These are phyloP conservation scores for Fusarium fujikuroi DNA, from an alignment of 2,329 filamentous ascomycete genomes.

Conservation along the genomic window DNA sequence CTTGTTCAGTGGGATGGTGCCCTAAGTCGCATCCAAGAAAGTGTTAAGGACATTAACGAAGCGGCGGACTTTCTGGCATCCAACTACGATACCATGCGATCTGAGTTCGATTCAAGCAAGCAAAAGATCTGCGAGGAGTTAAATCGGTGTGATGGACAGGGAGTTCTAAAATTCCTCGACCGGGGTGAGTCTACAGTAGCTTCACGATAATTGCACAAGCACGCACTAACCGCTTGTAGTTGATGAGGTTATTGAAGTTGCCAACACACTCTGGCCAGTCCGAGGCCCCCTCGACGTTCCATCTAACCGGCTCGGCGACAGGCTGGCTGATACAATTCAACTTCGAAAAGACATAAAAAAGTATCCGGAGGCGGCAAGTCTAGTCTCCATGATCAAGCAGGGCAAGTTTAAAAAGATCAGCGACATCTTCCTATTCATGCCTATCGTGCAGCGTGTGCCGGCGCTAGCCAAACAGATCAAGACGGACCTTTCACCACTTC, in stretches of 20 bases:
- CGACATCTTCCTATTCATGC: neutral
- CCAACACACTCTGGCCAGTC: neutral
- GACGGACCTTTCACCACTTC: neutral
- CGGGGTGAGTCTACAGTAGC: fast-evolving
- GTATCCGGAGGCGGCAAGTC: neutral
- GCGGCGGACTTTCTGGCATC: neutral
- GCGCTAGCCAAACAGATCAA: neutral
- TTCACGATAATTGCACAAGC: fast-evolving
- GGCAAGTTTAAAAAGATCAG: neutral
- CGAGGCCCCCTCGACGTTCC: neutral
- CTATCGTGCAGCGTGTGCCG: fast-evolving
- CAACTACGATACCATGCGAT: neutral
- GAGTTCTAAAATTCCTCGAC: neutral
- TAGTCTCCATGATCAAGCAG: neutral
- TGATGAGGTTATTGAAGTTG: neutral
- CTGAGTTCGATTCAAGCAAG: neutral
- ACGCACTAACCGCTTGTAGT: neutral
- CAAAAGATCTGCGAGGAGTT: neutral
- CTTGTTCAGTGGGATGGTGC: neutral
- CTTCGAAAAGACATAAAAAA: neutral
- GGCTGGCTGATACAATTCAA: neutral
- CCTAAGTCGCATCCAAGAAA: neutral
- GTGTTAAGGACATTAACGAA: neutral
- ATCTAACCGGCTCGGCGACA: fast-evolving
- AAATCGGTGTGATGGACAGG: neutral